Evolutionary conservation across 169 alveolate species (phyloP).

Genomic region (Plasmodium relictum): DNA sequence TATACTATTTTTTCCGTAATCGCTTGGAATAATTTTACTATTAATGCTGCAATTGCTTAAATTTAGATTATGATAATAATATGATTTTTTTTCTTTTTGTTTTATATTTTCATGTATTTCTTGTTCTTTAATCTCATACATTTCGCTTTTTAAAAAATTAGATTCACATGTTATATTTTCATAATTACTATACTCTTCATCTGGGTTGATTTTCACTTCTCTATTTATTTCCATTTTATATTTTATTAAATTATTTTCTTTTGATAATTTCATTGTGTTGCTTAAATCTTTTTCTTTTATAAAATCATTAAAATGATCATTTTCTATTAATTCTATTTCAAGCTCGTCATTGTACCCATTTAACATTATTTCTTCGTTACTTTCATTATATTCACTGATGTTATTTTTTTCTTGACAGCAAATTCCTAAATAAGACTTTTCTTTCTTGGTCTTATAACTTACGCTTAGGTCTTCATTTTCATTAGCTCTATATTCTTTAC

Average conservation of each 20-base stretch:
- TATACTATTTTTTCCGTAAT: not conserved
- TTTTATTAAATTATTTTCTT: not conserved
- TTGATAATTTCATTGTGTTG: not conserved
- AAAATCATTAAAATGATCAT: conserved; percentile 5
- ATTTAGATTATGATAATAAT: conserved; percentile 25
- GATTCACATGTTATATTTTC: not conserved
- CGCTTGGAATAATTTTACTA: not conserved
- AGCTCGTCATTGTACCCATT: conserved; percentile 1
- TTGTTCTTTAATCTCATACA: not conserved
- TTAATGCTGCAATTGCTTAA: conserved; percentile 10
- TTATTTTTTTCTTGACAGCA: not conserved
- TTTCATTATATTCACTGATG: not conserved
- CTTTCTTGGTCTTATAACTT: not conserved
- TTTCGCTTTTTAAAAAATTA: conserved; percentile 5
- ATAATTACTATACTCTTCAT: conserved; percentile 3
- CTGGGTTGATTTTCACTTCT: not conserved
- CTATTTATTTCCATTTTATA: not conserved
- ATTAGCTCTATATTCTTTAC: conserved; percentile 10
- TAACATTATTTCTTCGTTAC: not conserved
- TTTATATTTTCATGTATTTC: not conserved
- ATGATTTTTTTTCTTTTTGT: not conserved
- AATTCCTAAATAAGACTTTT: not conserved
- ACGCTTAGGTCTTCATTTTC: not conserved
- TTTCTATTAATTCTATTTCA: conserved; percentile 4
- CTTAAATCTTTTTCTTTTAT: not conserved